Base-by-base conservation (phyloP, 208 protist genomes). In the Novymonas esmeraldas region DNA sequence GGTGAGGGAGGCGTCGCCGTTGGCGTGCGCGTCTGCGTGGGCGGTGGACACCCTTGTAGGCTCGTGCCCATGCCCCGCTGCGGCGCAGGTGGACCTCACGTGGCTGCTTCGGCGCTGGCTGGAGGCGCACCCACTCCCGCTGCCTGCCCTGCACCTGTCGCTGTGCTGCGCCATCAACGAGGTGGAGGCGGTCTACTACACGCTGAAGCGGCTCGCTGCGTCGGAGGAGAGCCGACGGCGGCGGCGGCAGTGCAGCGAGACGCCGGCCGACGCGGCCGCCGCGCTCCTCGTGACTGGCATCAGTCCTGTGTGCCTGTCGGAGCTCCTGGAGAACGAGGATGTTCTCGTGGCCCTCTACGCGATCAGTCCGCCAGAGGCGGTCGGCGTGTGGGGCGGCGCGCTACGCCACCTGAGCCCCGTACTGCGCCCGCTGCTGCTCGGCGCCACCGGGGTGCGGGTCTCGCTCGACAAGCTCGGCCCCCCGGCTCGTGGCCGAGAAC, bases 191-290 rank as follows among this genome's bases (percentile, higher is more conserved):
- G 36, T 64, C 7, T 78, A 78, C 72, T 78, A 68, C 51, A 60
- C 72, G 11, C 52, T 78, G 33, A 78, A 78, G 72, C 64, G 72
- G 24, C 59, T 78, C 20, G 72, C 64, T 14, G 72, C 72, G 18
- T 76, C 63, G 5, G 64, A 71, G 38, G 63, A 67, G 33, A 44
- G 18, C 42, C 22, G 61, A 41, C 61, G 61, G 18, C 54, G 54
- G 33, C 56, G 49, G 49, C 61, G 61, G 18, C 54, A 45, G 33
- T 48, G 49, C 49, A 63, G 61, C 28, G 46, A 41, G 39, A 24
- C 70, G 14, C 46, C 48, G 18, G 22, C 34, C 26, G 46, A 28
- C 18, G 3, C 33, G 36, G 26, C 49, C 33, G 16, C 49, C 22
- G 59, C 44, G 22, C 14, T 28, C 0, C 61, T 64, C 14, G 45